Evolutionary conservation across 768 basidiomycete genomes (phyloP), one percentile per base, ranked within the genome.

Genomic region (Trametopsis cervina): DNA sequence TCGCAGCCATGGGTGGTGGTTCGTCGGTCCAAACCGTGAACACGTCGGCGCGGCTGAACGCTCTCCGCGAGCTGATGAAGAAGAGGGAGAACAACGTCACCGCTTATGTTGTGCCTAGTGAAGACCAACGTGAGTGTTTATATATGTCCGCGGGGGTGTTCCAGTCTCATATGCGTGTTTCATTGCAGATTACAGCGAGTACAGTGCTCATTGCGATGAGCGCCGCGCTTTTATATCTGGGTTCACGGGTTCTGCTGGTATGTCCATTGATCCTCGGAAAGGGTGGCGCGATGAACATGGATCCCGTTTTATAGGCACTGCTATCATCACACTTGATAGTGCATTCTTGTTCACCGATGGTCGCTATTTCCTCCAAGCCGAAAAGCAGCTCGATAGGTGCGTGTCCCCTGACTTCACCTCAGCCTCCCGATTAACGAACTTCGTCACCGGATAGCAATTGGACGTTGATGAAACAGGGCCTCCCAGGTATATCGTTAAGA

Each of bases 291-390:
- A 4, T 17, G 15, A 4, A 3, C 26, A 20, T 6, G 9, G 18
- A 4, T 24, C 41, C 12, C 15, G 12, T 22, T 18, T 7, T 40
- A n/a, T 26, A 84, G 88, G 89, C 39, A 85, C 80, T 50, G 93
- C 90, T 2, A 62, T 94, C 37, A 71, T 95, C 20, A 88, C 89
- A 0, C 60, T 67, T 40, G 70, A 82, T 23, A 69, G 80, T 3
- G 94, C 93, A 0, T 81, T 73, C 52, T 72, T 96, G 42, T 98
- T 95, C 68, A 98, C 95, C 2, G 95, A 99, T 69, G 96, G 95
- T 2, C 70, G 95, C 39, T 99, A 99, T 61, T 96, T 88, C 60
- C 69, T 97, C 25, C 95, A 99, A 66, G 96, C 96, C 0, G 80
- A 76, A 51, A 78, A 92, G 53, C 90, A 99, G 66, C 69, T 99